phyloP scores from a whole-genome alignment of 306 rosid species.

The Rosa rugosa region DNA sequence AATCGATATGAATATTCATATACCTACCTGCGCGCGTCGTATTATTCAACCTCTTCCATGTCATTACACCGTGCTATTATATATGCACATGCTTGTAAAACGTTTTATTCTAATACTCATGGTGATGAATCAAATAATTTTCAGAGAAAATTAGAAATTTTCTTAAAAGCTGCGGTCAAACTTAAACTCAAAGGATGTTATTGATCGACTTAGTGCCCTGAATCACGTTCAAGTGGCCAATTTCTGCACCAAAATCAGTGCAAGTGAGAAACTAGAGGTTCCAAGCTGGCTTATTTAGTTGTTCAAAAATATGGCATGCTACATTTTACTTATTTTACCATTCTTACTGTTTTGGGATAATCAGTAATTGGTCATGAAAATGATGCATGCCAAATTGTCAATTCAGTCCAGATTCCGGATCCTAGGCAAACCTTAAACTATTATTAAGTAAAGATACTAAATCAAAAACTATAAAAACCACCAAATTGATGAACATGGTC shows the following conservation, averaged over 20 bases:
- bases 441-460: neutral
- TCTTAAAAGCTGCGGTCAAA: slow-evolving; percentile 14
- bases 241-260: slow-evolving; percentile 78
- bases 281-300: slow-evolving; percentile 19
- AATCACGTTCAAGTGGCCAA: slow-evolving; percentile 51
- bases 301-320: slow-evolving; percentile 29
- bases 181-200: slow-evolving; percentile 21
- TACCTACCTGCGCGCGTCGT: neutral
- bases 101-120: neutral
- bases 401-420: slow-evolving; percentile 15
- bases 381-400: neutral
- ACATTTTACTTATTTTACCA: slow-evolving; percentile 29
- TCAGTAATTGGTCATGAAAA: slow-evolving; percentile 3
- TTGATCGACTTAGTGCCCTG: slow-evolving; percentile 30
- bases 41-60: neutral
- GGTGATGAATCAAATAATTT: neutral
- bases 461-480: neutral
- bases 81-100: neutral
- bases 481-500: slow-evolving; percentile 2
- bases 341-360: slow-evolving; percentile 13
- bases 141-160: neutral
- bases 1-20: neutral
- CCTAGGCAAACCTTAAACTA: slow-evolving; percentile 8
- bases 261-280: slow-evolving; percentile 45
- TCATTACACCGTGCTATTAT: neutral